Base-by-base conservation (phyloP, 495 filamentous ascomycete species). In the Penicillium atrosanguineum region DNA sequence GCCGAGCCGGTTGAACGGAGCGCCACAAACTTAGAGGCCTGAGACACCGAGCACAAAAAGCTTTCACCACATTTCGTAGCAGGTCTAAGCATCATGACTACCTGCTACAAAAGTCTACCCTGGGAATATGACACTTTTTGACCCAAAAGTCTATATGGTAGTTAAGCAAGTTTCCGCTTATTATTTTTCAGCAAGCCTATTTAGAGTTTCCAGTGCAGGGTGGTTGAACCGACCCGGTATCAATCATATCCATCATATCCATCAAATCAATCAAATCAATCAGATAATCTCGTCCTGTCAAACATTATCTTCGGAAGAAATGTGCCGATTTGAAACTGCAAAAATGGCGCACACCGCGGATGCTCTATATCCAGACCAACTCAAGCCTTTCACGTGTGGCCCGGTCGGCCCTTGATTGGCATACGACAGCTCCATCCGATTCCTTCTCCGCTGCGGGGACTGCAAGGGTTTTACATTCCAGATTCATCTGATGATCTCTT, bases 181-280 rank as follows among this genome's bases (percentile, higher is more conserved):
- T 4, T 4, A 2, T 34, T 31, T 34, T 34, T 14, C 9, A 11
- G 31, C 31, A 15, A 34, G 9, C 31, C 31, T 9, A 9, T 34
- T 34, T 34, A 34, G 14, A 14, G 31, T 34, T 34, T 34, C 1
- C 11, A 34, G 31, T 3, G 11, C 31, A 15, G 11, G 11, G 9
- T 31, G 31, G 31, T 48, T 14, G 45, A 36, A 47, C 31, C 20
- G 23, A 47, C 29, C 18, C 31, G 31, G 34, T 48, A 46, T 46
- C 28, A 29, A 46, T 43, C 39, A 42, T 48, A 49, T 44, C 52
- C 15, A 53, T 41, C 31, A 46, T 20, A 44, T 53, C 42, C 28
- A 31, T 34, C 26, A 45, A 49, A 53, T 38, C 41, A 21, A 53
- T 51, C 48, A 51, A 43, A 44, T 51, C 48, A 43, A 60, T 60